Base-by-base conservation (phyloP, 2,329 filamentous ascomycete species). In the Pseudocercospora vitis region DNA sequence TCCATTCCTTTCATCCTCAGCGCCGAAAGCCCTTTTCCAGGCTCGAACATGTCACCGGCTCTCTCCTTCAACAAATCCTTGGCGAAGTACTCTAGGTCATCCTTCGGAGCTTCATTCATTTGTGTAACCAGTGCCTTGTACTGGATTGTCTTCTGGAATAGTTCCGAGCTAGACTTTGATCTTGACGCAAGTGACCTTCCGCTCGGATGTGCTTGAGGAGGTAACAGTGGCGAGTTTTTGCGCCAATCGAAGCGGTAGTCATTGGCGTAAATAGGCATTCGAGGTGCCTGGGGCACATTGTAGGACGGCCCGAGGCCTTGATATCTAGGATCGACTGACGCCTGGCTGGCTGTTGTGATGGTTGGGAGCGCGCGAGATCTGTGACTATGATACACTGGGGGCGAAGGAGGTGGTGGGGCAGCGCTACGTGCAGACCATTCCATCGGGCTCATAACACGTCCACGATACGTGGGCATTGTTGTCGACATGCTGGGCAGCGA, bases 241-340 rank as follows among this genome's bases (percentile, higher is more conserved):
- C 26, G 42, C 42, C 42, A 45, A 24, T 45, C 42, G 7, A 14
- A 31, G 7, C 26, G 42, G 24, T 29, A 45, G 26, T 45, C 42
- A 24, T 45, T 14, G 42, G n/a, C 26, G 24, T 28, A 45, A 28
- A 16, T 12, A 11, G 42, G 37, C n/a, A 16, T 3, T 11, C 11
- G n/a, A n/a, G 9, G 14, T n/a, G 24, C n/a, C n/a, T 45, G 24
- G 24, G 26, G 42, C 16, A 9, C 23, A 2, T 23, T 28, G n/a
- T 16, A 29, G 8, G 24, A 29, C n/a, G 26, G 26, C 26, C 14
- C 24, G 24, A 29, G 12, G 4, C 21, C 21, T 4, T 23, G 39
- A 44, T 44, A 18, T 3, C 23, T 23, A 28, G 19, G 21, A 23
- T 9, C 12, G 11, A 24, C 7, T 18, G 40, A 29, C 24, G 19